Percentiles rank a stretch among this genome's conserved stretches.
Conservation (phyloP, 176 grass and related monocot genomes). For the Coix lacrymajobi region DNA sequence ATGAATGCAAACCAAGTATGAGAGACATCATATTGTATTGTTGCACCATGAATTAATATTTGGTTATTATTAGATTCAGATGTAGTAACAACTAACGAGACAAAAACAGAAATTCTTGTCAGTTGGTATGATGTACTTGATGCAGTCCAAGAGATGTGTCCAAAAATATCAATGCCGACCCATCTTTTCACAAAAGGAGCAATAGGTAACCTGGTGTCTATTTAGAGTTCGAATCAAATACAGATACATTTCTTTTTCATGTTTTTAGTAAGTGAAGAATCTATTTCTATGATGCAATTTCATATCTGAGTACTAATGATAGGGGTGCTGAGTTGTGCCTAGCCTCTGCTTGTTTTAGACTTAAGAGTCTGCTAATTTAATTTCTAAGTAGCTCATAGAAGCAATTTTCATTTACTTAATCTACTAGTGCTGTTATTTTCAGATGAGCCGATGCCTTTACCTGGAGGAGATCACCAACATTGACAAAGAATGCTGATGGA, state of each 20-base stretch:
- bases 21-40: background rate
- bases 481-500: constrained; percentile 71
- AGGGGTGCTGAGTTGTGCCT: background rate
- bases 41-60: background rate
- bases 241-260: background rate
- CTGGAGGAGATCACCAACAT: constrained; percentile 85
- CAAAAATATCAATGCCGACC: background rate
- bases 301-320: background rate
- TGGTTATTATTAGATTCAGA: background rate
- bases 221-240: background rate
- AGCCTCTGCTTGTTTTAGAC: background rate
- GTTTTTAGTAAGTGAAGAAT: constrained; percentile 1
- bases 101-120: background rate
- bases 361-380: background rate
- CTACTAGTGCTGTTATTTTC: constrained; percentile 4
- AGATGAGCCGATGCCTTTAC: constrained; percentile 31
- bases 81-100: background rate
- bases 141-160: background rate
- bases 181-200: constrained; percentile 10
- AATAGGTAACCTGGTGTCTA: background rate
- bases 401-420: background rate
- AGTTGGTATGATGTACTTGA: constrained; percentile 7
- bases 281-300: background rate
- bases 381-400: background rate
- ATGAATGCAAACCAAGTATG: background rate